Evolutionary conservation across 1,284 basidiomycete genomes (phyloP).

Genomic region (Irpex sp.): DNA sequence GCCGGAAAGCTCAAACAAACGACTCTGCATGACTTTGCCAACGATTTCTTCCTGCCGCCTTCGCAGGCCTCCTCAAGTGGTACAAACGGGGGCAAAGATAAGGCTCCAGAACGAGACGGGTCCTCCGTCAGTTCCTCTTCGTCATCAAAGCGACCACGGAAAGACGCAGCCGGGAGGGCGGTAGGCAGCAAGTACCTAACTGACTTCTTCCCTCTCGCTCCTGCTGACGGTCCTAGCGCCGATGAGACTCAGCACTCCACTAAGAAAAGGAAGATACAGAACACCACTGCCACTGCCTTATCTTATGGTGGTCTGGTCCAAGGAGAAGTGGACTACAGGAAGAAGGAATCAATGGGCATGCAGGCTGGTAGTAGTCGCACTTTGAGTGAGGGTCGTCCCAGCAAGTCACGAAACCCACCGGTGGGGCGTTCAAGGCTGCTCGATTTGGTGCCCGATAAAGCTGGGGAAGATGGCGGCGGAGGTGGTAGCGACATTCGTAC

Average conservation of each 20-base stretch:
- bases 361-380: constrained; percentile 11
- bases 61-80: not conserved
- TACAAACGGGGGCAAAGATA: not conserved
- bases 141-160: not conserved
- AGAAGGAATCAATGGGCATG: constrained; percentile 41
- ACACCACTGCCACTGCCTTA: constrained; percentile 8
- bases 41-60: constrained; percentile 41
- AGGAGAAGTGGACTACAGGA: constrained; percentile 40
- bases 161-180: not conserved
- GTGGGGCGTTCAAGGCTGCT: not conserved
- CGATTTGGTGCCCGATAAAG: not conserved
- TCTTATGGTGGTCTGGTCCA: constrained; percentile 35
- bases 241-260: not conserved
- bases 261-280: constrained; percentile 4
- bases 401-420: not conserved
- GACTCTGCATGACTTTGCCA: constrained; percentile 38
- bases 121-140: not conserved
- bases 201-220: not conserved
- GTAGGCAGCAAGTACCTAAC: not conserved
- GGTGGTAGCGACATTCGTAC: not conserved
- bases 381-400: constrained; percentile 6
- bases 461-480: not conserved
- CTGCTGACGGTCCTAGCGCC: not conserved
- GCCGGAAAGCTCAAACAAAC: constrained; percentile 25
- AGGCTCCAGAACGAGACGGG: not conserved